A percentile compares a stretch with the other conserved stretches of the same genome.
phyloP scores from a whole-genome alignment of 2,329 filamentous ascomycete species.

The Hirsutella minnesotensis region DNA sequence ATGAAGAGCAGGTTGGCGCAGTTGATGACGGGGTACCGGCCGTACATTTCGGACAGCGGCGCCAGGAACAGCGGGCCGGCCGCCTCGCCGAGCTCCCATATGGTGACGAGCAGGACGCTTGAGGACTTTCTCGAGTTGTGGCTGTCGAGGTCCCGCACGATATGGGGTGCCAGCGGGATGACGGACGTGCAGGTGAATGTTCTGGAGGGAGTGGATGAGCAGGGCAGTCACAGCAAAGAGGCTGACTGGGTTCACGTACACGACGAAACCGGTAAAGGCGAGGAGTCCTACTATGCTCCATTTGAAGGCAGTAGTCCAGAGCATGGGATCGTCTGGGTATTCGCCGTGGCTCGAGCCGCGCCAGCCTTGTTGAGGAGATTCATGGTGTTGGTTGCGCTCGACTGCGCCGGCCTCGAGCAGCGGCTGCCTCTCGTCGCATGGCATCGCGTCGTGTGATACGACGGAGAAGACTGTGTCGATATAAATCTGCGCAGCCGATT shows the following conservation, averaged over 20 bases:
- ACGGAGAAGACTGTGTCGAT: too few relatives aligned
- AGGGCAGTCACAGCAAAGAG: neutral
- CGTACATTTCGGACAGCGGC: constrained; percentile 49
- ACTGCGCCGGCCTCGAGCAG: neutral
- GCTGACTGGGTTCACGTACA: constrained; percentile 24
- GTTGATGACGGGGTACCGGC: constrained; percentile 43
- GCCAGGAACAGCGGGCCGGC: constrained; percentile 49
- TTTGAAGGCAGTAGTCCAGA: constrained; percentile 41
- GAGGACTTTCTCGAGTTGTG: constrained; percentile 30
- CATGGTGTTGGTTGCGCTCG: neutral
- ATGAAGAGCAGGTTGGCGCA: constrained; percentile 39
- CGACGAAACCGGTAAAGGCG: constrained; percentile 42
- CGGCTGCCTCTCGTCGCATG: neutral
- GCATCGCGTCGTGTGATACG: too few relatives aligned
- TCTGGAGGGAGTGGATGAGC: constrained; percentile 16
- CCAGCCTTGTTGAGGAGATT: neutral
- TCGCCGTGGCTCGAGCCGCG: neutral
- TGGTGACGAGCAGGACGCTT: constrained; percentile 53
- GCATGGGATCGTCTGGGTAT: constrained; percentile 28
- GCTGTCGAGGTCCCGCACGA: constrained; percentile 33
- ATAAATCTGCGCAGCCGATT: too few relatives aligned
- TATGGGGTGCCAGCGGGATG: constrained; percentile 39
- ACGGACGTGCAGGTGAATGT: constrained; percentile 47
- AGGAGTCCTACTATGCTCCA: constrained; percentile 41
- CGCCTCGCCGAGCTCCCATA: constrained; percentile 57